These are phyloP conservation scores for Neoboletus subvelutipes DNA, from an alignment of 768 basidiomycete genomes.

Conservation along the genomic window DNA sequence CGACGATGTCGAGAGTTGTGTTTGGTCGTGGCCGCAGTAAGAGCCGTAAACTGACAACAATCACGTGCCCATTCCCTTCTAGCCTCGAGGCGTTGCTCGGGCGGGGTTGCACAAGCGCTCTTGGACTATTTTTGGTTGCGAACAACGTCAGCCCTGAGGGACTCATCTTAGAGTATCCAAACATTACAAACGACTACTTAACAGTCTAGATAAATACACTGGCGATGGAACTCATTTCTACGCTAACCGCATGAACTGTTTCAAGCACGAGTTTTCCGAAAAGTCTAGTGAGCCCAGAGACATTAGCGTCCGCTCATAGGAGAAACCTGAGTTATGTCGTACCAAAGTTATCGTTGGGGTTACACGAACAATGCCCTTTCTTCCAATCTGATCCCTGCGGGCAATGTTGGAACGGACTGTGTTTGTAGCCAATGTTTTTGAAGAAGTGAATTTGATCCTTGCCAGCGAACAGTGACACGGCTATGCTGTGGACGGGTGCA, in stretches of 20 bases:
- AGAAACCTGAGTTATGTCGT: slow-evolving; percentile 21
- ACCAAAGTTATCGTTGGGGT: slow-evolving; percentile 73
- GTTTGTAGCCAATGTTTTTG: slow-evolving; percentile 89
- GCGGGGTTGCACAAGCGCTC: too few species aligned
- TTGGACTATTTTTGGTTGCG: neutral
- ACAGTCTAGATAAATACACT: neutral
- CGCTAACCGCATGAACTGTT: slow-evolving; percentile 27
- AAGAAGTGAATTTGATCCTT: slow-evolving; percentile 95
- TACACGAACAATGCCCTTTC: slow-evolving; percentile 86
- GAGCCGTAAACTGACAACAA: neutral
- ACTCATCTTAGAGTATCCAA: neutral
- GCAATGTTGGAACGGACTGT: slow-evolving; percentile 94
- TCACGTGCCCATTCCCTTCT: neutral
- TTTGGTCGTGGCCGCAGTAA: slow-evolving; percentile 2
- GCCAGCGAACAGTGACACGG: slow-evolving; percentile 82
- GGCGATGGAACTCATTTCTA: slow-evolving; percentile 8
- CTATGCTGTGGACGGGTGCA: slow-evolving; percentile 90
- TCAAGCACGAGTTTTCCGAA: slow-evolving; percentile 29
- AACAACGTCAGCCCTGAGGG: neutral
- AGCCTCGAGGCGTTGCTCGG: neutral
- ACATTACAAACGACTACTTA: neutral
- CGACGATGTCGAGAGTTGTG: neutral
- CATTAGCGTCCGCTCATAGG: slow-evolving; percentile 4
- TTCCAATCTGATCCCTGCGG: slow-evolving; percentile 73
- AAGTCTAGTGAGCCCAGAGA: slow-evolving; percentile 17